Evolutionary conservation across 2,329 filamentous ascomycete species (phyloP).

Genomic region (Atkinsonella hypoxylon): DNA sequence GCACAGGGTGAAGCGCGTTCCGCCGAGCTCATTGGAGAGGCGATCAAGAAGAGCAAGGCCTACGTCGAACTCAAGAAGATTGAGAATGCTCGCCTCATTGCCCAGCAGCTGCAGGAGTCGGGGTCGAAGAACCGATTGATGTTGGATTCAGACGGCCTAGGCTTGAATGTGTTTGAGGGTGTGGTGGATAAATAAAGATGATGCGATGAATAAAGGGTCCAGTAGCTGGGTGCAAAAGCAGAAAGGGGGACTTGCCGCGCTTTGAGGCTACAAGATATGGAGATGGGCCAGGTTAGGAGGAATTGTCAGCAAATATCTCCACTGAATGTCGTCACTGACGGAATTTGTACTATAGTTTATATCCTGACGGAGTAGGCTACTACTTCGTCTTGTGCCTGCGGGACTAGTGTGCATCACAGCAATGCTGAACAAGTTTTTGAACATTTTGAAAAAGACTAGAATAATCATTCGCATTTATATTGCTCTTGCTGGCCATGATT

Average conservation of each 20-base stretch:
- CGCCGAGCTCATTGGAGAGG: slow-evolving; percentile 93
- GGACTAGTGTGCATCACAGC: not conserved
- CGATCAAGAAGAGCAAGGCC: slow-evolving; percentile 97
- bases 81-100: slow-evolving; percentile 87
- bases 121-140: slow-evolving; percentile 88
- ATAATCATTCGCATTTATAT: not conserved
- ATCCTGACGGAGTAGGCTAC: not conserved
- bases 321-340: slow-evolving; percentile 2
- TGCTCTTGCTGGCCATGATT: not conserved
- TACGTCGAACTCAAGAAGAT: slow-evolving; percentile 98
- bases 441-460: not conserved
- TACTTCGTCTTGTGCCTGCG: not conserved
- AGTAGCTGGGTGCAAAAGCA: not conserved
- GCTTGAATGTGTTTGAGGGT: slow-evolving; percentile 67
- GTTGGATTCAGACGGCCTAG: slow-evolving; percentile 80
- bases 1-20: slow-evolving; percentile 98
- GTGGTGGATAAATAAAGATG: slow-evolving; percentile 30
- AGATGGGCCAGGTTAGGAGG: not conserved
- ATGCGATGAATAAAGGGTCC: not conserved
- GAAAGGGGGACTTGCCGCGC: not conserved
- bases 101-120: slow-evolving; percentile 72
- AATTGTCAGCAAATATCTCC: slow-evolving; percentile 1
- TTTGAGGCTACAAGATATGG: not conserved
- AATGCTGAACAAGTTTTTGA: not conserved
- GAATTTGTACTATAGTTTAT: slow-evolving; percentile 5